Percentiles rank a stretch among this genome's conserved stretches.
These are phyloP conservation scores for Citrus inodora DNA, from an alignment of 345 rosid species.

Conservation along the genomic window DNA sequence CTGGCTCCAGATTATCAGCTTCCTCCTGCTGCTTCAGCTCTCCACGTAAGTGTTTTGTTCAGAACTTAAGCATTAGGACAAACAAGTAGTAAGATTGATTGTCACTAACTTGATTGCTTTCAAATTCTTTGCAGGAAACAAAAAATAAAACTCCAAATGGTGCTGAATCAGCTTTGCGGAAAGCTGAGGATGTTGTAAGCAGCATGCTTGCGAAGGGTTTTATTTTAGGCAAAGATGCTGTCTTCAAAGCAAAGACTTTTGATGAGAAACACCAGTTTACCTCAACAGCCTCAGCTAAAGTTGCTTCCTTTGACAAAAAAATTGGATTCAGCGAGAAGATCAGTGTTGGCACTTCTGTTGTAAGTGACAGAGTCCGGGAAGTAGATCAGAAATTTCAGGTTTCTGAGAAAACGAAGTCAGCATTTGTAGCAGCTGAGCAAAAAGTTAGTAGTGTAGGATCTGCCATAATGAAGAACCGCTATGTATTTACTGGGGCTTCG, in stretches of 20 bases:
- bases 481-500: constrained; percentile 67
- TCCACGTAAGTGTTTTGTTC: constrained; percentile 42
- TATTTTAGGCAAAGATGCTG: constrained; percentile 85
- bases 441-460: constrained; percentile 81
- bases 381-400: constrained; percentile 94
- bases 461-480: constrained; percentile 92
- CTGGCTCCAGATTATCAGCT: constrained; percentile 73
- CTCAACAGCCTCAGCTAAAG: constrained; percentile 86
- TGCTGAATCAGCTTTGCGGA: constrained; percentile 61
- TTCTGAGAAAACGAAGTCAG: constrained; percentile 89
- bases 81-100: neutral
- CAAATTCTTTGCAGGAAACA: constrained; percentile 35
- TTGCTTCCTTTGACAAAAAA: constrained; percentile 75
- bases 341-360: constrained; percentile 64
- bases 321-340: constrained; percentile 84
- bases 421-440: constrained; percentile 84
- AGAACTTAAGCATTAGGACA: neutral
- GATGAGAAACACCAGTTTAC: constrained; percentile 93
- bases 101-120: constrained; percentile 6
- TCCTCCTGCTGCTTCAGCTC: constrained; percentile 68
- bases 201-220: constrained; percentile 94
- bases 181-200: constrained; percentile 90
- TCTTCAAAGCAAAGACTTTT: constrained; percentile 74
- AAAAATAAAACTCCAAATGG: constrained; percentile 49
- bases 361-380: constrained; percentile 83